A percentile compares a stretch with the other conserved stretches of the same genome.
phyloP scores from a whole-genome alignment of 2,329 filamentous ascomycete species.

The Coniochaeta sp. region DNA sequence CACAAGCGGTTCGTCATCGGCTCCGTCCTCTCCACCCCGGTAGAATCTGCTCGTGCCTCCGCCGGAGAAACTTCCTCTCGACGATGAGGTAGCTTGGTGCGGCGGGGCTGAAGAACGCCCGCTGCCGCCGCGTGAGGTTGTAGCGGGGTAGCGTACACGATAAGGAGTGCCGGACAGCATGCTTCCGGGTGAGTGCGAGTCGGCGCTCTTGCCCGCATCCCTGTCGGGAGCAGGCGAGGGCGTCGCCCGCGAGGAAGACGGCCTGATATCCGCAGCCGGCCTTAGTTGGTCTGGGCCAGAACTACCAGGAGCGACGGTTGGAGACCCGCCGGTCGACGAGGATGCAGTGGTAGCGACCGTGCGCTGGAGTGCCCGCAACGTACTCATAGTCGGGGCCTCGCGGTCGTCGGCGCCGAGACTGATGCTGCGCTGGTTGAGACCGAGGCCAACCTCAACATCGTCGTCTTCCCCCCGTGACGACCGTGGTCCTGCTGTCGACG shows the following conservation, averaged over 20 bases:
- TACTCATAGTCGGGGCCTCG: constrained; percentile 57
- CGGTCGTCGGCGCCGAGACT: constrained; percentile 60
- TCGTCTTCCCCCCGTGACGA: constrained; percentile 58
- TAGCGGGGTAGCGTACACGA: constrained; percentile 32
- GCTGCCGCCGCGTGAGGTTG: constrained; percentile 17
- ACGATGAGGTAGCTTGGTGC: constrained; percentile 23
- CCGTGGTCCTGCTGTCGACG: constrained; percentile 31
- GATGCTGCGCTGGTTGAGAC: constrained; percentile 56
- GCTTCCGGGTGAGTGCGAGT: constrained; percentile 4
- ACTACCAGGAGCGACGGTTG: constrained; percentile 4
- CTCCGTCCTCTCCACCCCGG: constrained; percentile 36
- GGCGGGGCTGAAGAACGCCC: constrained; percentile 27
- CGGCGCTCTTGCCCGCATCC: neutral
- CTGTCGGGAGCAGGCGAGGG: constrained; percentile 19
- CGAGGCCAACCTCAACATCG: constrained; percentile 27
- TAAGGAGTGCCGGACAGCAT: constrained; percentile 24
- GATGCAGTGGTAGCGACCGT: constrained; percentile 23
- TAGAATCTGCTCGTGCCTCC: constrained; percentile 30
- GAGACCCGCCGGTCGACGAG: constrained; percentile 14
- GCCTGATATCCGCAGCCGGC: constrained; percentile 33
- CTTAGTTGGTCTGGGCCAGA: constrained; percentile 20
- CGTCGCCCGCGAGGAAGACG: constrained; percentile 17
- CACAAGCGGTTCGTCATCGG: constrained; percentile 61
- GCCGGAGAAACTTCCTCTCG: constrained; percentile 36
- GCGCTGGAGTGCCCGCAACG: constrained; percentile 43